Base-by-base conservation (phyloP, 2,329 filamentous ascomycete genomes). In the Coniochaeta sp. region DNA sequence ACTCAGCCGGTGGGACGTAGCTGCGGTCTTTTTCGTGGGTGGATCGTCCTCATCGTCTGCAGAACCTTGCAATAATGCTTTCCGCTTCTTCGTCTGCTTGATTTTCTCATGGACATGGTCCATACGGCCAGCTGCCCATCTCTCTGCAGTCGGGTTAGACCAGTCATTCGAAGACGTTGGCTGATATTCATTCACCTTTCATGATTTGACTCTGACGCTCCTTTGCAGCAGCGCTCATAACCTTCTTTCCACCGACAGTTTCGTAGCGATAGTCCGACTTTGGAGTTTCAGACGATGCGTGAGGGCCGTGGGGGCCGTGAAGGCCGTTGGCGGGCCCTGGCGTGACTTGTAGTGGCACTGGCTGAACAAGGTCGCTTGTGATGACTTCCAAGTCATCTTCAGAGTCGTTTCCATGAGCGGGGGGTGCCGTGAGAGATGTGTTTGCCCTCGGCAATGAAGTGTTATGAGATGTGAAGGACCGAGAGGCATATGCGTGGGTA, bases 51-150 rank as follows among this genome's bases (percentile, higher is more conserved):
- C 22, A 26, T 42, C 38, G 10, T 42, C 38, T 3, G 18, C 20
- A 18, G 18, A 13, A 42, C 20, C 7, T 14, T 24, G 20, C 2
- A 42, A 22, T 42, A 22, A 42, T 26, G 18, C 18, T 35, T 22
- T 45, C 40, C 16, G 49, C 52, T 33, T 55, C 51, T 24, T 54
- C 10, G 56, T 59, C 33, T 57, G 52, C 13, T 47, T 1, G 12
- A 53, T 51, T 48, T 60, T 59, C 10, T 54, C 46, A 48, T 50
- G 53, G 20, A 56, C 55, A 53, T 57, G 35, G 33, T 52, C 52
- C 57, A 59, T 61, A 5, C 16, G 6, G n/a, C 58, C 58, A 10
- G 55, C 58, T 13, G 55, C 56, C 57, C 58, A 60, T 52, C 59
- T 49, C 31, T 47, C 45, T 47, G 20, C 4, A 7, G 16, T 18